Evolutionary conservation across 1,284 basidiomycete genomes (phyloP).

Genomic region (Sanguinoderma infundibulare): DNA sequence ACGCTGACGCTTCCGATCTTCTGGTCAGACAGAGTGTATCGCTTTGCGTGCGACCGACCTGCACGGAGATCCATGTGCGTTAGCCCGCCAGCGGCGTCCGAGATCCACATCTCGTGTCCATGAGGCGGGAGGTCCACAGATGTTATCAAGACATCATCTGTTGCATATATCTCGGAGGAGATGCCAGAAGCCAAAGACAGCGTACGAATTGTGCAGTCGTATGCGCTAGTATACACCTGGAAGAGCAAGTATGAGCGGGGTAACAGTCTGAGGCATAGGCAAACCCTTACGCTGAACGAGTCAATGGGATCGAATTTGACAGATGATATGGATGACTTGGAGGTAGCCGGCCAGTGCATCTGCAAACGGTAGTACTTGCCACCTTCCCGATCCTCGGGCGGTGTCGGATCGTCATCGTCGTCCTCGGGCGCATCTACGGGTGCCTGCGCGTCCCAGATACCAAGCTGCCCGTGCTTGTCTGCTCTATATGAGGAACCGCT

Average conservation of each 20-base stretch:
- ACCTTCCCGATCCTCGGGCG: slow-evolving; percentile 50
- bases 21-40: slow-evolving; percentile 67
- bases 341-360: slow-evolving; percentile 78
- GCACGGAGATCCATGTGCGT: slow-evolving; percentile 77
- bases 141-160: slow-evolving; percentile 62
- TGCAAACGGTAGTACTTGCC: slow-evolving; percentile 82
- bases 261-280: background rate
- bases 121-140: slow-evolving; percentile 67
- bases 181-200: slow-evolving; percentile 71
- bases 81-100: slow-evolving; percentile 67
- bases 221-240: slow-evolving; percentile 78
- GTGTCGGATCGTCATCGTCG: slow-evolving; percentile 57
- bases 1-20: slow-evolving; percentile 81
- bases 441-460: slow-evolving; percentile 83
- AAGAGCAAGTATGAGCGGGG: background rate
- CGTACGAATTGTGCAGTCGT: slow-evolving; percentile 76
- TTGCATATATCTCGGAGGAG: slow-evolving; percentile 68
- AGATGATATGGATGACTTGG: slow-evolving; percentile 76
- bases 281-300: slow-evolving; percentile 61
- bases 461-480: slow-evolving; percentile 82
- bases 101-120: slow-evolving; percentile 82
- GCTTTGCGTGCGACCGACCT: slow-evolving; percentile 53
- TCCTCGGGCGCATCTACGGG: slow-evolving; percentile 61
- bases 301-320: slow-evolving; percentile 76
- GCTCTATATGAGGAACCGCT: background rate